Percentiles rank a stretch among this genome's conserved stretches.
phyloP scores from a whole-genome alignment of 352 stramenopile species.

The Globisporangium polare region DNA sequence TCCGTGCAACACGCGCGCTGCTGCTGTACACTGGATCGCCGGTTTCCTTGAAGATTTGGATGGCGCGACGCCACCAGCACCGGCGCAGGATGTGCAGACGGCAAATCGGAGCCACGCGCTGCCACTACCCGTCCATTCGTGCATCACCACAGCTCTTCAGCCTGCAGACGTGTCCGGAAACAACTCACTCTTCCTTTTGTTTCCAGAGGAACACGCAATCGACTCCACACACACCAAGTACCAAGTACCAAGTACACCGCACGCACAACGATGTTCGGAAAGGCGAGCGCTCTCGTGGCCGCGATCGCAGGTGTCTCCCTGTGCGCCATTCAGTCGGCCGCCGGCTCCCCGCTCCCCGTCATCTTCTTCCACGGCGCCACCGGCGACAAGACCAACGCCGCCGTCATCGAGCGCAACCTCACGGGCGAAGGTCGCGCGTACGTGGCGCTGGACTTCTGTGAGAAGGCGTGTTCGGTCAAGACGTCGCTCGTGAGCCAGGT shows the following conservation, averaged over 20 bases:
- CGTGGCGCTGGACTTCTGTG: constrained; percentile 36
- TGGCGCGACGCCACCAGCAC: too few species aligned
- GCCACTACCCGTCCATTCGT: too few species aligned
- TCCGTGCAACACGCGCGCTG: too few species aligned
- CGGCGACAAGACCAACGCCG: constrained; percentile 16
- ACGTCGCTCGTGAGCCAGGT: constrained; percentile 30
- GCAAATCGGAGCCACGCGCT: too few species aligned
- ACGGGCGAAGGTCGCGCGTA: constrained; percentile 26
- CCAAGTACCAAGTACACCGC: too few species aligned
- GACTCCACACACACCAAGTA: not conserved
- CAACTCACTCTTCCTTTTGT: not conserved
- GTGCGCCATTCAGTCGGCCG: not conserved
- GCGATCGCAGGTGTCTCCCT: not conserved
- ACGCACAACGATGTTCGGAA: not conserved
- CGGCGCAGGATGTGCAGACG: too few species aligned
- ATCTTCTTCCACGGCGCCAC: constrained; percentile 53
- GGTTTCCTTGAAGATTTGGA: too few species aligned
- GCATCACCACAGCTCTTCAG: too few species aligned
- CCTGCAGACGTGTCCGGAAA: too few species aligned
- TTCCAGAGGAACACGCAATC: not conserved
- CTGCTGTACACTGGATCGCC: too few species aligned
- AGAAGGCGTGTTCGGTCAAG: constrained; percentile 27
- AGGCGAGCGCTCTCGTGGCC: not conserved
- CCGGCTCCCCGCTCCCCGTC: constrained; percentile 15
- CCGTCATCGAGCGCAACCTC: constrained; percentile 30